These are phyloP conservation scores for Arabidopsis thaliana DNA, from an alignment of 345 rosid genomes.

Conservation along the genomic window DNA sequence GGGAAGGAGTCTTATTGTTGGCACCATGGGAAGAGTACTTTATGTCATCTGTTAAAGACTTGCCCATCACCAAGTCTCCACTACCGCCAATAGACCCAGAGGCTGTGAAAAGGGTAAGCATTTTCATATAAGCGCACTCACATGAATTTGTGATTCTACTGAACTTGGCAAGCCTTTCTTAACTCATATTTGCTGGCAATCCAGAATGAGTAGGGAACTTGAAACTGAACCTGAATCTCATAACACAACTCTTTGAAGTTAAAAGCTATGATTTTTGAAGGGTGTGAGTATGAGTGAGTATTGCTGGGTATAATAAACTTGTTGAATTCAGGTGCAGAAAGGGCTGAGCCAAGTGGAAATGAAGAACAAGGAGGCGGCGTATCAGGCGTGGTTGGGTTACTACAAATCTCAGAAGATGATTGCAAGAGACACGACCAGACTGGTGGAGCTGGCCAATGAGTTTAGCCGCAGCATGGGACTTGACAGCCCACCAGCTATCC, in stretches of 20 bases:
- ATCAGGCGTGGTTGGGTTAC: constrained; percentile 98
- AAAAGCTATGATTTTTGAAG: neutral
- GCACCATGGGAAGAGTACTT: constrained; percentile 98
- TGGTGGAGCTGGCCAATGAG: constrained; percentile 93
- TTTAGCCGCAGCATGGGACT: constrained; percentile 97
- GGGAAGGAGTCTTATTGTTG: constrained; percentile 79
- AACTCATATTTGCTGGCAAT: neutral
- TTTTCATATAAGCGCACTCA: neutral
- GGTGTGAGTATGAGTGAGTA: neutral
- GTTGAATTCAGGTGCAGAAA: constrained; percentile 62
- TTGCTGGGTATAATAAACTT: constrained; percentile 35
- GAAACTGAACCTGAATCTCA: constrained; percentile 4
- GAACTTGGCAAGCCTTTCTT: constrained; percentile 12
- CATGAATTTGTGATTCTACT: constrained; percentile 4
- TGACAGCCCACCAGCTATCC: constrained; percentile 78
- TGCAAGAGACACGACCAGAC: constrained; percentile 69
- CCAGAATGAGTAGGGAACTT: neutral
- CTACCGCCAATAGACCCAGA: constrained; percentile 74
- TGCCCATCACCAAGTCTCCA: constrained; percentile 76
- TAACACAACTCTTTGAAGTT: neutral
- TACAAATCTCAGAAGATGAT: constrained; percentile 83
- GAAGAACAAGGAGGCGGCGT: constrained; percentile 88
- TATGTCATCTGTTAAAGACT: constrained; percentile 73
- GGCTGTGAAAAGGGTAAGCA: constrained; percentile 72
- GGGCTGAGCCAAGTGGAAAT: constrained; percentile 80